Conservation (phyloP, 2,329 filamentous ascomycete genomes). For the Cercospora nicotianae region DNA sequence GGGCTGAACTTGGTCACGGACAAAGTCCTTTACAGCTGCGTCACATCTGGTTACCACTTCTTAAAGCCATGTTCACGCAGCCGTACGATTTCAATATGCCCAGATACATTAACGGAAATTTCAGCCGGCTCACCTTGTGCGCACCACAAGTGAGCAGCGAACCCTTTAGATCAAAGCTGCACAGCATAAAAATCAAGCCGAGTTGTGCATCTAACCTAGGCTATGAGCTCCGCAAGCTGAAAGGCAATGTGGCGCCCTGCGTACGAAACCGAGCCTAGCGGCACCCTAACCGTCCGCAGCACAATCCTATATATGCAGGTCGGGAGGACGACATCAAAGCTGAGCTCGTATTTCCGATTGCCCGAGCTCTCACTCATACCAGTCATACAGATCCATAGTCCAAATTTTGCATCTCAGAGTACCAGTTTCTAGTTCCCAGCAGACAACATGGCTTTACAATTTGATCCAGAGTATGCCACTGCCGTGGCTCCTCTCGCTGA, state of each 20-base stretch:
- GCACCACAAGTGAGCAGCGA: background rate
- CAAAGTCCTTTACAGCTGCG: background rate
- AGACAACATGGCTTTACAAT: constrained; percentile 17
- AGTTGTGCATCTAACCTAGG: background rate
- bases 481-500: constrained; percentile 21
- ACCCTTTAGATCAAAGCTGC: background rate
- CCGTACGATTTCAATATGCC: too few species aligned
- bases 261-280: background rate
- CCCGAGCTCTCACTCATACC: background rate
- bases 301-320: background rate
- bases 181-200: background rate
- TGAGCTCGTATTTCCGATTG: background rate
- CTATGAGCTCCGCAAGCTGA: background rate
- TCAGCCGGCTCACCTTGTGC: background rate
- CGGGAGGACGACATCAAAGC: background rate
- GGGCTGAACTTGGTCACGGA: background rate
- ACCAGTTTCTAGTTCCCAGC: background rate
- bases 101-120: too few species aligned
- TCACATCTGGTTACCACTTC: too few species aligned
- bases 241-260: background rate
- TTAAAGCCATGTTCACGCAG: too few species aligned
- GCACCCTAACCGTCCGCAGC: background rate
- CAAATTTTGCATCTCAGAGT: background rate
- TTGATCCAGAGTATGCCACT: constrained; percentile 22
- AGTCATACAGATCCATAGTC: background rate